Conservation (phyloP, 2,329 filamentous ascomycete species). For the Mariannaea elegans region DNA sequence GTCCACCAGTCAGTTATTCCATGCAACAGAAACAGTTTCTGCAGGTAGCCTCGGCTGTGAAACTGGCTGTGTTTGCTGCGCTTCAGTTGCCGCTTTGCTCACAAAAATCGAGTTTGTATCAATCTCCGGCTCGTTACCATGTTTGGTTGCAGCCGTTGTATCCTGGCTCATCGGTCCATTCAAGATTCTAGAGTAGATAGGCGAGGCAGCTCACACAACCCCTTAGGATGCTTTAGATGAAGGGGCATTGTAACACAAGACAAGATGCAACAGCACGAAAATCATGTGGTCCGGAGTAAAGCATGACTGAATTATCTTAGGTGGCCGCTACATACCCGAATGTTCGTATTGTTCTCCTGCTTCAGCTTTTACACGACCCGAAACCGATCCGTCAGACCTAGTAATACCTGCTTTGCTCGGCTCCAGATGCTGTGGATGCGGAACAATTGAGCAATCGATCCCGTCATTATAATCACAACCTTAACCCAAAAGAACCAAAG, state of each 20-base stretch:
- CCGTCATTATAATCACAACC: not conserved
- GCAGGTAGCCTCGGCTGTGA: slow-evolving; percentile 32
- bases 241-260: slow-evolving; percentile 6
- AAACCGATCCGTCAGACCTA: not conserved
- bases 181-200: not conserved
- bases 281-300: not conserved
- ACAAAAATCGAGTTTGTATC: not conserved
- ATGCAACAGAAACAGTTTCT: slow-evolving; percentile 19
- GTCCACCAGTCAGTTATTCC: too few species aligned
- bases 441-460: not conserved
- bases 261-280: not conserved
- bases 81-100: slow-evolving; percentile 1
- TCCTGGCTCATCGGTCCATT: not conserved
- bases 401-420: not conserved
- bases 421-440: not conserved
- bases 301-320: not conserved
- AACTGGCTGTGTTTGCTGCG: slow-evolving; percentile 30
- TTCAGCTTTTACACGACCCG: slow-evolving; percentile 2
- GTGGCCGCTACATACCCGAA: not conserved
- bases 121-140: not conserved
- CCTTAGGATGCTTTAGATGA: not conserved
- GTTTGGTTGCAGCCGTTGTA: not conserved
- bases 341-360: not conserved
- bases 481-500: not conserved
- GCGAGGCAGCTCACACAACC: not conserved